phyloP scores from a whole-genome alignment of 257 asterid genomes.

The Solanum ossicruentum region DNA sequence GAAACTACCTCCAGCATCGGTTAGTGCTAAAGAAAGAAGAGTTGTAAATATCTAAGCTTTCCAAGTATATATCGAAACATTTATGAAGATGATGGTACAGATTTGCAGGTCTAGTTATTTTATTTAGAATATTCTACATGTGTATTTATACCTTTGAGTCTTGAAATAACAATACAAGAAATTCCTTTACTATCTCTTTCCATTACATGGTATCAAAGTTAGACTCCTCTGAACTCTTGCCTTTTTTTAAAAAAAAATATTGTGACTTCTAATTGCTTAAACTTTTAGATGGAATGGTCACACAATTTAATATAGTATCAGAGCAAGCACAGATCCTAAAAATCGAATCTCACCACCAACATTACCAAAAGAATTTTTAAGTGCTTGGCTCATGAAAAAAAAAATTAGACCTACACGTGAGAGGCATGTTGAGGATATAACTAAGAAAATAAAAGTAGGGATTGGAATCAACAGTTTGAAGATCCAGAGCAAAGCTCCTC shows the following conservation, averaged over 20 bases:
- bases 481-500: too few species aligned
- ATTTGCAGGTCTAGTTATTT: not conserved
- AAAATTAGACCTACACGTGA: too few species aligned
- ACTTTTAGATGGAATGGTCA: too few species aligned
- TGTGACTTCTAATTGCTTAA: too few species aligned
- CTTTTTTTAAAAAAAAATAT: not conserved
- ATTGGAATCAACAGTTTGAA: too few species aligned
- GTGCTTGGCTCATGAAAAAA: too few species aligned
- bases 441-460: not conserved
- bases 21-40: not conserved
- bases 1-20: not conserved
- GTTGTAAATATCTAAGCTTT: not conserved
- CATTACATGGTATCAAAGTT: not conserved
- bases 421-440: not conserved
- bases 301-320: too few species aligned
- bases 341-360: too few species aligned
- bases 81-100: not conserved
- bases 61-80: not conserved
- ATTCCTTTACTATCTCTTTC: not conserved
- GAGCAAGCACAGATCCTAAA: too few species aligned
- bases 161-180: not conserved
- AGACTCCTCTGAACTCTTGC: not conserved
- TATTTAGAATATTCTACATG: not conserved
- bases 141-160: not conserved
- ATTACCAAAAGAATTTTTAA: too few species aligned